A percentile compares a stretch with the other conserved stretches of the same genome.
Conservation (phyloP, 2,329 filamentous ascomycete species). For the Parascedosporium putredinis region DNA sequence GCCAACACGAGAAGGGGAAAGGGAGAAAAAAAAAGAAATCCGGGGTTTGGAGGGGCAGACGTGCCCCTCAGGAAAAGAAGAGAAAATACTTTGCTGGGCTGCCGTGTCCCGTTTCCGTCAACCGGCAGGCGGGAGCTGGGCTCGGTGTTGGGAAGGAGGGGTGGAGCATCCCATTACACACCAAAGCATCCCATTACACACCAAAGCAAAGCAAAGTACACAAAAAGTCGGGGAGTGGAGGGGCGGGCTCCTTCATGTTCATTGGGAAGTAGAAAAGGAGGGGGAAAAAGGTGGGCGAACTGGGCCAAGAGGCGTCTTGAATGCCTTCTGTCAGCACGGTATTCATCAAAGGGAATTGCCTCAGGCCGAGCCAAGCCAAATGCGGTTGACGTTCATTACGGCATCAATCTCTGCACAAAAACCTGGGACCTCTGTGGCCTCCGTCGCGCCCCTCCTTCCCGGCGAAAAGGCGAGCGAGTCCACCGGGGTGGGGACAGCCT, state of each 20-base stretch:
- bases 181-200: background rate
- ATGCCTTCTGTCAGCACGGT: too few species aligned
- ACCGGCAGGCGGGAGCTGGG: background rate
- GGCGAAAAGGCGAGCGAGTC: background rate
- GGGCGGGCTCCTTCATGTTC: background rate
- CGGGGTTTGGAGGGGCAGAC: constrained; percentile 1
- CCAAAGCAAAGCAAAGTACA: too few species aligned
- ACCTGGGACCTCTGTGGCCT: too few species aligned
- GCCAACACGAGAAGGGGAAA: background rate
- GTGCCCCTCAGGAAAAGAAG: too few species aligned
- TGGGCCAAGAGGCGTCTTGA: background rate
- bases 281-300: background rate
- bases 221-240: background rate
- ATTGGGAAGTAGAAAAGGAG: background rate
- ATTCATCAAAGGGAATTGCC: too few species aligned
- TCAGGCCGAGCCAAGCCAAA: too few species aligned
- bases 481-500: background rate
- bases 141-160: background rate
- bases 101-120: background rate
- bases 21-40: background rate
- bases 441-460: background rate
- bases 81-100: too few species aligned
- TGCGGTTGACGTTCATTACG: too few species aligned
- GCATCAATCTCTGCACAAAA: background rate
- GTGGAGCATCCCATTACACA: background rate